Base-by-base conservation (phyloP, 2,329 filamentous ascomycete genomes). In the Coniochaeta ligniaria region DNA sequence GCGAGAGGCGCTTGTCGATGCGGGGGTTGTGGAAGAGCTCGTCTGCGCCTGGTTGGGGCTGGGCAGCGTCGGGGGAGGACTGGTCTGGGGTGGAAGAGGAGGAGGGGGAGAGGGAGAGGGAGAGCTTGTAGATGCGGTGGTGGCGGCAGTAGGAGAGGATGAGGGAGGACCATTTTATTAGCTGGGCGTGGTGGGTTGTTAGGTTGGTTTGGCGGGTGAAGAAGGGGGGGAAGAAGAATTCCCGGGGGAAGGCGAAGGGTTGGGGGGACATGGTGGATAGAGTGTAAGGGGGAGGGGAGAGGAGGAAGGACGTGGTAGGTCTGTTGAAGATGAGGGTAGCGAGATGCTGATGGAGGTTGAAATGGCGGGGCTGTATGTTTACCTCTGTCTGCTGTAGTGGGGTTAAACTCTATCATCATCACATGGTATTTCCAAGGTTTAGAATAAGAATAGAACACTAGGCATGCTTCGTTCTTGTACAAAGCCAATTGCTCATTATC, bases 81-180 rank as follows among this genome's bases (percentile, higher is more conserved):
- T 61, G 73, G 74, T 75, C 77, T 26, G 74, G 62, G 58, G 59
- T 60, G 35, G 61, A n/a, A 33, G 61, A 26, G 45, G 35, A 24
- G 50, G 36, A 70, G 69, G 74, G 77, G 47, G 86, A 79, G 59
- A 84, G 78, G 59, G 75, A 77, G 59, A 96, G 79, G 4, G 87
- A 83, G 60, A 98, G 84, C 60, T 85, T 85, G 79, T 87, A 96
- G 70, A 93, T 78, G 67, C 85, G 86, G 78, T 94, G 81, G 76
- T 91, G 83, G 0, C 86, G 85, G 75, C 90, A 91, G 86, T 96
- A 97, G 70, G 87, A 75, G 63, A 92, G 91, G 70, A 98, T 85
- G 17, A 97, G 84, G 35, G 84, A 75, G n/a, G 89, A 87, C 95
- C 95, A 99, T 75, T 93, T 93, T 62, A 83, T 79, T 63, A 92